Evolutionary conservation across 2,329 filamentous ascomycete genomes (phyloP).

Genomic region (Rutstroemia sp.): DNA sequence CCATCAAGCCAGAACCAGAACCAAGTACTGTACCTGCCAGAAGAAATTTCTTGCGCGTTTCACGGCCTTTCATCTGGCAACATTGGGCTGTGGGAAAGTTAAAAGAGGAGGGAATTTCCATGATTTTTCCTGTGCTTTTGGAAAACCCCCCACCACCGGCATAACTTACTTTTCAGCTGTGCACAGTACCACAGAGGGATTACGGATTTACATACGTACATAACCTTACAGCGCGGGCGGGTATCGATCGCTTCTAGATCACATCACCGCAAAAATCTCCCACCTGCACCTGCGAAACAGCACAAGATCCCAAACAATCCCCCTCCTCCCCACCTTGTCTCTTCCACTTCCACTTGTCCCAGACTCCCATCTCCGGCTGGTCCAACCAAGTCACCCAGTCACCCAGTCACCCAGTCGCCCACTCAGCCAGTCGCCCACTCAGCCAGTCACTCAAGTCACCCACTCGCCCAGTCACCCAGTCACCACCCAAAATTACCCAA

Average conservation of each 20-base stretch:
- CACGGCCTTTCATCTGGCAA: too few relatives aligned
- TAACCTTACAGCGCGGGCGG: too few relatives aligned
- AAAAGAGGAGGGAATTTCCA: too few relatives aligned
- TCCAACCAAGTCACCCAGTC: background rate
- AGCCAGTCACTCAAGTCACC: background rate
- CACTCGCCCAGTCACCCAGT: background rate
- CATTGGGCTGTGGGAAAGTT: too few relatives aligned
- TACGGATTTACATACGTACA: background rate
- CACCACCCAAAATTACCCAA: too few relatives aligned
- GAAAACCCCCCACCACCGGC: too few relatives aligned
- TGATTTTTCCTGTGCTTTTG: too few relatives aligned
- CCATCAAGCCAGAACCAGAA: too few relatives aligned
- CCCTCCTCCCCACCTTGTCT: slow-evolving; percentile 1
- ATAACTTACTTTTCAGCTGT: background rate
- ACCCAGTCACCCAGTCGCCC: background rate
- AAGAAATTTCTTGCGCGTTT: too few relatives aligned
- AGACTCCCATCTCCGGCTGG: background rate
- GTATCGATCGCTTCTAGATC: background rate
- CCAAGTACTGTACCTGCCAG: too few relatives aligned
- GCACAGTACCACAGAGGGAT: background rate
- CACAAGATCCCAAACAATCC: background rate
- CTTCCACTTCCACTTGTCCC: background rate
- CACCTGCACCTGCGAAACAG: background rate
- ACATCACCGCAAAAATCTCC: background rate
- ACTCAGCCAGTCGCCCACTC: background rate